Evolutionary conservation across 352 stramenopile species (phyloP), one percentile per base, ranked within the genome.

Genomic region (Lagenidium sp.): DNA sequence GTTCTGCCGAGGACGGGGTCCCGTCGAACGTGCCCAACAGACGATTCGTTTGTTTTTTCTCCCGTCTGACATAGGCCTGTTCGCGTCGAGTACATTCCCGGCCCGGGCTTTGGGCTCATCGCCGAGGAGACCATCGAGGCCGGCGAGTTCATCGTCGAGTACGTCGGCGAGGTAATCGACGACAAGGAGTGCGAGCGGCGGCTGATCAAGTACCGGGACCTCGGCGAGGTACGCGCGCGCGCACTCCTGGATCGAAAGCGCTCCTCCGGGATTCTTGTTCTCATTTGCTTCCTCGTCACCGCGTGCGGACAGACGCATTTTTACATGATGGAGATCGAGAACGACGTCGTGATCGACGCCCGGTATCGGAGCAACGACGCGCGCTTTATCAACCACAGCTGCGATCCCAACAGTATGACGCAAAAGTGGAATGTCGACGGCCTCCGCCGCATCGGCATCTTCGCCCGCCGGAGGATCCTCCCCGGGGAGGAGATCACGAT

Each of bases 311-410:
- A n/a, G n/a, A 77, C 65, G 6, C 76, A 88, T 36, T 87, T 85
- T 35, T 96, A 94, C 60, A 87, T 96, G 68, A 66, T 92, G 47
- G 74, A 92, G 50, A 67, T 92, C 26, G 79, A 87, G 58, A 87
- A 89, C 22, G 78, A 87, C 49, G 76, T 84, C 21, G 60, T 87
- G 19, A 88, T 92, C 35, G 84, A 96, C 37, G 84, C 82, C 18
- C 82, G 82, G 36, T 73, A 93, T 47, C 77, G 85, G 28, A 94
- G 89, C 30, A 96, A 95, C 50, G 83, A 97, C 21, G 92, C 91
- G 28, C 79, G 94, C 20, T 98, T 97, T 57, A 97, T 98, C 52
- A 98, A 98, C 73, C 86, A 97, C 54, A 95, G 84, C 52, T 97
- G 90, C 43, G 82, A 94, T 40, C 81, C 88, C n/a, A 97, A 97